phyloP scores from a whole-genome alignment of 2,329 filamentous ascomycete species.

The Dactylellina drechsleri region DNA sequence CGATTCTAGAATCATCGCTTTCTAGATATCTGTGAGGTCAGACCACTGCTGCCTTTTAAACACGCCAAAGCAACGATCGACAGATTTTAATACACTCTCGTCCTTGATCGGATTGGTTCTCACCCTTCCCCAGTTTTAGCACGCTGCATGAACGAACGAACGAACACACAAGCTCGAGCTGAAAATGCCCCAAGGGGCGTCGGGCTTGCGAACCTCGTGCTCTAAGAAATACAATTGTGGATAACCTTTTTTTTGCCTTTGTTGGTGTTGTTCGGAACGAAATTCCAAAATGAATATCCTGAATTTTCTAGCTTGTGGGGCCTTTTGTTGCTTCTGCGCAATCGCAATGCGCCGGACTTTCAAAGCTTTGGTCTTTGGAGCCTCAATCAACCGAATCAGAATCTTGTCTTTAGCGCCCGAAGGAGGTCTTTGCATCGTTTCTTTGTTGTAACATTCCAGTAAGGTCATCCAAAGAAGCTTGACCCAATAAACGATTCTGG shows the following conservation, averaged over 20 bases:
- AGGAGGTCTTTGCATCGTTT: conserved; percentile 9
- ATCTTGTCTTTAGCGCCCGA: conserved; percentile 27
- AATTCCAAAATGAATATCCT: not conserved
- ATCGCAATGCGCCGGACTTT: not conserved
- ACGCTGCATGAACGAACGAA: conserved; percentile 10
- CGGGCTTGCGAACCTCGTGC: not conserved
- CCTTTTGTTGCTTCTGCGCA: too few relatives aligned
- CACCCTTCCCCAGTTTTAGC: conserved; percentile 38
- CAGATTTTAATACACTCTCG: conserved; percentile 41
- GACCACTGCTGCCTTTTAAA: conserved; percentile 30
- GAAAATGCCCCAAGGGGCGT: too few relatives aligned
- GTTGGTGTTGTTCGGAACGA: not conserved
- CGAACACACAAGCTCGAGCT: too few relatives aligned
- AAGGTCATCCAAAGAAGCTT: not conserved
- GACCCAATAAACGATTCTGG: conserved; percentile 19
- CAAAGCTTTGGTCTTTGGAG: conserved; percentile 9
- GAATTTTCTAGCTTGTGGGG: too few relatives aligned
- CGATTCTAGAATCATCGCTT: not conserved
- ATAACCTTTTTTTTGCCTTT: not conserved
- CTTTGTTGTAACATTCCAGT: conserved; percentile 19
- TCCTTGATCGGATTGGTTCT: conserved; percentile 16
- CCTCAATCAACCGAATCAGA: conserved; percentile 42
- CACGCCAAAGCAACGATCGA: conserved; percentile 32
- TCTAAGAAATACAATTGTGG: too few relatives aligned
- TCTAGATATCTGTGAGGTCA: conserved; percentile 8